phyloP scores from a whole-genome alignment of 2,329 filamentous ascomycete genomes.

The Aspergillus pseudonomiae region DNA sequence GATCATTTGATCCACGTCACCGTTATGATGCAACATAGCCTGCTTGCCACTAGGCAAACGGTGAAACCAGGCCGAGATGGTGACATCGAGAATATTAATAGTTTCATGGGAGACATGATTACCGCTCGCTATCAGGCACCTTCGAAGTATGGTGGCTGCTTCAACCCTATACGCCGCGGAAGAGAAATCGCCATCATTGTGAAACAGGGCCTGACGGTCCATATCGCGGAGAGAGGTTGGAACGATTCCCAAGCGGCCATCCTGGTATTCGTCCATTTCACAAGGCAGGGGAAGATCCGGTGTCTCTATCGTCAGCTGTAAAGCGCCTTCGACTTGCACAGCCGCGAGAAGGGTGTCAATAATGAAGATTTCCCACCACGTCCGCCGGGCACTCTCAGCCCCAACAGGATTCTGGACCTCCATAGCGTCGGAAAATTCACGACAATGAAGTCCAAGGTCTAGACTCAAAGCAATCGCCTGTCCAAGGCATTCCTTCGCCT shows the following conservation, averaged over 20 bases:
- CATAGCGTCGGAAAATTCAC: slow-evolving; percentile 3
- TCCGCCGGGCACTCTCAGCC: slow-evolving; percentile 11
- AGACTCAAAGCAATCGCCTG: slow-evolving; percentile 3
- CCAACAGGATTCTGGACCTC: neutral
- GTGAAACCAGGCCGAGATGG: slow-evolving; percentile 9
- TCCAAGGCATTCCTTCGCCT: neutral
- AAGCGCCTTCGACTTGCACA: slow-evolving; percentile 8
- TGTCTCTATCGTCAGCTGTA: slow-evolving; percentile 4
- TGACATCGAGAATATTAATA: slow-evolving; percentile 2
- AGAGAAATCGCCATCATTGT: slow-evolving; percentile 7
- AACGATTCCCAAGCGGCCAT: neutral
- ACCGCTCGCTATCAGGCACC: slow-evolving; percentile 5
- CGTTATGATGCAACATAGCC: neutral
- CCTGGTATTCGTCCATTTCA: slow-evolving; percentile 6
- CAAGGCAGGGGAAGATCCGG: slow-evolving; percentile 5
- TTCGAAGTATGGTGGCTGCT: slow-evolving; percentile 11
- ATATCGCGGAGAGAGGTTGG: neutral
- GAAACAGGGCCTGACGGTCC: neutral
- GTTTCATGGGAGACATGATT: neutral
- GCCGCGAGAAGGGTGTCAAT: slow-evolving; percentile 13
- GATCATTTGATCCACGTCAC: slow-evolving; percentile 8
- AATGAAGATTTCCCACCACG: slow-evolving; percentile 16
- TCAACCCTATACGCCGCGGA: slow-evolving; percentile 8
- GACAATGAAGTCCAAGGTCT: neutral
- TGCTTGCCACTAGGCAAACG: slow-evolving; percentile 1